These are phyloP conservation scores for Cercophora sp. DNA, from an alignment of 495 filamentous ascomycete species.

Conservation along the genomic window DNA sequence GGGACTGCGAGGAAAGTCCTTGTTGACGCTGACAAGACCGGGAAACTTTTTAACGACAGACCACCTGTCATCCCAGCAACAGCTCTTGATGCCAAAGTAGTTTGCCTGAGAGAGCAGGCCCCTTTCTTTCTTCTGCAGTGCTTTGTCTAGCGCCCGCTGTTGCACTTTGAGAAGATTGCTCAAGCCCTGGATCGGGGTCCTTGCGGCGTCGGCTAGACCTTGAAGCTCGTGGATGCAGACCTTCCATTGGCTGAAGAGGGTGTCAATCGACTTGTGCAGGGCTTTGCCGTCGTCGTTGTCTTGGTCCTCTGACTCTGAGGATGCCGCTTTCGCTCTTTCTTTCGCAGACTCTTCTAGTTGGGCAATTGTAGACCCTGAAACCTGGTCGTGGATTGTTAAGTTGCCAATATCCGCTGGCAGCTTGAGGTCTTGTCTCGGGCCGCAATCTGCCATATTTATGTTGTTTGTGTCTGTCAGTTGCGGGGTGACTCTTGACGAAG, in stretches of 20 bases:
- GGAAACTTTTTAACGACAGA: slow-evolving; percentile 27
- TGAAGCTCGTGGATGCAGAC: slow-evolving; percentile 25
- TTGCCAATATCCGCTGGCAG: no score
- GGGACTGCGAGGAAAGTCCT: slow-evolving; percentile 29
- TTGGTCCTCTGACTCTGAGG: no score
- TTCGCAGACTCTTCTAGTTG: no score
- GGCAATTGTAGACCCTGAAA: no score
- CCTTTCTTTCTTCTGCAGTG: slow-evolving; percentile 16
- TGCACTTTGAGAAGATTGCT: slow-evolving; percentile 25
- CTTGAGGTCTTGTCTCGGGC: no score
- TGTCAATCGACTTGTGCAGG: slow-evolving; percentile 3
- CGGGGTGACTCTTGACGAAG: no score
- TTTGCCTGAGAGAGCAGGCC: slow-evolving; percentile 19
- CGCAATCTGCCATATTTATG: no score
- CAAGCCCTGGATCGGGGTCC: slow-evolving; percentile 21
- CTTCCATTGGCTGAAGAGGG: slow-evolving; percentile 22
- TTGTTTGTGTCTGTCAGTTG: no score
- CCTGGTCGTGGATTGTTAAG: no score
- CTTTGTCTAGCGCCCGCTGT: slow-evolving; percentile 26
- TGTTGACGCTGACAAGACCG: slow-evolving; percentile 30
- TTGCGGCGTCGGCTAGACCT: slow-evolving; percentile 14
- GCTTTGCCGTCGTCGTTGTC: not conserved
- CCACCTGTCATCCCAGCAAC: slow-evolving; percentile 31
- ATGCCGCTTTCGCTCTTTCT: no score
- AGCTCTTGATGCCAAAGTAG: slow-evolving; percentile 26